phyloP scores from a whole-genome alignment of 257 asterid genomes.

The Ballota nigra region DNA sequence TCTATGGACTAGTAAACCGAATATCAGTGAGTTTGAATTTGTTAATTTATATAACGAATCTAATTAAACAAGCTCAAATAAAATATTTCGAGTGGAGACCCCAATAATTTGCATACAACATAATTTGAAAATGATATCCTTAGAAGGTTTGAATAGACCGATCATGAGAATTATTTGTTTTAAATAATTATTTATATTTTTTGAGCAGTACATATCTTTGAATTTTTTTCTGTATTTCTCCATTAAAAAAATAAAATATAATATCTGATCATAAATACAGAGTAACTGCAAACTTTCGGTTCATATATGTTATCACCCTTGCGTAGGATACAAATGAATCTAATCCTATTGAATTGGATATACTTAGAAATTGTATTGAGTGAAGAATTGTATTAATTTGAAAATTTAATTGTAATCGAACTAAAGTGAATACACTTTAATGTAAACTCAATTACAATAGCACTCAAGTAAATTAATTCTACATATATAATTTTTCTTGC shows the following conservation, averaged over 20 bases:
- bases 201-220: background rate
- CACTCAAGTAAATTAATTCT: background rate
- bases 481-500: background rate
- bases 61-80: too few species aligned
- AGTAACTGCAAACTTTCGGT: conserved; percentile 23
- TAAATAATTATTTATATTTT: too few species aligned
- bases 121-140: too few species aligned
- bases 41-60: too few species aligned
- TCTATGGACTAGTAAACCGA: too few species aligned
- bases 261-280: conserved; percentile 10
- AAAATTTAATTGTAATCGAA: background rate
- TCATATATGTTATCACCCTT: background rate
- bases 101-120: too few species aligned
- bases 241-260: background rate
- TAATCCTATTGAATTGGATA: background rate
- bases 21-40: too few species aligned
- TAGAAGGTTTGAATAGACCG: too few species aligned
- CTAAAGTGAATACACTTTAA: background rate
- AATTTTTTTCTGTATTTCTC: background rate
- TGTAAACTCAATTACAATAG: too few species aligned
- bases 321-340: background rate
- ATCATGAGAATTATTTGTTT: background rate
- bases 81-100: too few species aligned
- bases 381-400: background rate
- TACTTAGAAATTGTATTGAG: background rate